A percentile compares a stretch with the other conserved stretches of the same genome.
phyloP scores from a whole-genome alignment of 1,284 basidiomycete species.

The Cryptococcus hybrid region DNA sequence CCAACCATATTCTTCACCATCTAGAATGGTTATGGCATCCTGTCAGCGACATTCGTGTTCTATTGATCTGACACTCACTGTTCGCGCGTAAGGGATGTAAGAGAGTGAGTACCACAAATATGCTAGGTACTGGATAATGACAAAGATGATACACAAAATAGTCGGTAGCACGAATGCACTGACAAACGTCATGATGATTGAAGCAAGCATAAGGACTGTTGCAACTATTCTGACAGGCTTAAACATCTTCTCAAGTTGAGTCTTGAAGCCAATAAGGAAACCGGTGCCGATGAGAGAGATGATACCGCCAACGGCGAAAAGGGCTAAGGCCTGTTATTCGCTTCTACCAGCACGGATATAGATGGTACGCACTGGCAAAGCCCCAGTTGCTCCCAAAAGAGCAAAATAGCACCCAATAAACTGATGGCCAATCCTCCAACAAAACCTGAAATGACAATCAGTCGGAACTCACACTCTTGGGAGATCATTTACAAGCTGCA shows the following conservation, averaged over 20 bases:
- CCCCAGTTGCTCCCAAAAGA: constrained; percentile 69
- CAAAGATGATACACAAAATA: constrained; percentile 59
- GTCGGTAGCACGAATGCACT: constrained; percentile 62
- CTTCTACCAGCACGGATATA: not conserved
- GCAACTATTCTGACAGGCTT: constrained; percentile 85
- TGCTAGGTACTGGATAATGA: constrained; percentile 68
- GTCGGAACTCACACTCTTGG: not conserved
- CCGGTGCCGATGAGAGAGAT: constrained; percentile 83
- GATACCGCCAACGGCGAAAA: constrained; percentile 81
- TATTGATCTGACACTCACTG: constrained; percentile 44
- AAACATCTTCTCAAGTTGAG: constrained; percentile 86
- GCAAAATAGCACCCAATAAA: constrained; percentile 72
- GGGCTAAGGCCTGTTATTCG: constrained; percentile 54
- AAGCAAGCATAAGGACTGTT: constrained; percentile 70
- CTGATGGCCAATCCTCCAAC: constrained; percentile 73
- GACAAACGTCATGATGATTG: constrained; percentile 75
- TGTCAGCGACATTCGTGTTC: not conserved
- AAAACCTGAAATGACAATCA: constrained; percentile 52
- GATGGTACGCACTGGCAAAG: constrained; percentile 64
- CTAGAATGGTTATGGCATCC: constrained; percentile 3
- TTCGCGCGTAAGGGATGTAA: constrained; percentile 83
- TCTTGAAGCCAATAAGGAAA: constrained; percentile 79
- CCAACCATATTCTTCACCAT: constrained; percentile 31
- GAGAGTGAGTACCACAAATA: constrained; percentile 63
- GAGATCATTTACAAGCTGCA: constrained; percentile 59